phyloP scores from a whole-genome alignment of 139 green algal genomes.

The Cymbomonas tetramitiformis region DNA sequence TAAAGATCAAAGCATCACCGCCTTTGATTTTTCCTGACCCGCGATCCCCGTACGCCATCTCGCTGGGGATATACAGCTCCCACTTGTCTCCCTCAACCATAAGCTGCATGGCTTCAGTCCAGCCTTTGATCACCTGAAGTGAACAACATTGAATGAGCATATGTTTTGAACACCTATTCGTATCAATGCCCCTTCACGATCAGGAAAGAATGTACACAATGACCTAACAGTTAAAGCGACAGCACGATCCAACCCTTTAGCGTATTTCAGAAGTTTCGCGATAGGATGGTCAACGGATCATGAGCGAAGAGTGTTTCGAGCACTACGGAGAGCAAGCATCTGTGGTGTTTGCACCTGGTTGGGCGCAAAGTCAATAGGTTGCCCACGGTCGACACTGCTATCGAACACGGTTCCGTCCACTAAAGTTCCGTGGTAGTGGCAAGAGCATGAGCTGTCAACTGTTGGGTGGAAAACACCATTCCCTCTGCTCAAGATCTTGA shows the following conservation, averaged over 20 bases:
- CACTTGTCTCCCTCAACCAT: constrained; percentile 70
- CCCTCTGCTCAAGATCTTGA: neutral
- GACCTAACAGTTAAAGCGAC: no score
- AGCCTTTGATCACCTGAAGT: constrained; percentile 39
- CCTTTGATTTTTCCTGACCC: neutral
- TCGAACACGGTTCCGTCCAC: constrained; percentile 64
- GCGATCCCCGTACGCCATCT: constrained; percentile 8
- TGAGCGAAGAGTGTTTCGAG: no score
- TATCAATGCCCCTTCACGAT: no score
- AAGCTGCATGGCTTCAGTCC: constrained; percentile 52
- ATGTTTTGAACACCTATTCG: no score
- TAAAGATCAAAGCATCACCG: neutral
- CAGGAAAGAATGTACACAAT: no score
- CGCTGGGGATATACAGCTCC: constrained; percentile 38
- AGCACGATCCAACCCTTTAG: no score
- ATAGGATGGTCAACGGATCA: no score
- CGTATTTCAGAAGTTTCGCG: no score
- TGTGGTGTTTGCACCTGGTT: constrained; percentile 36
- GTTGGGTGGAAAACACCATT: neutral
- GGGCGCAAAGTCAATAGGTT: constrained; percentile 33
- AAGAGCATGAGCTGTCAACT: constrained; percentile 20
- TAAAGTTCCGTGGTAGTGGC: constrained; percentile 69
- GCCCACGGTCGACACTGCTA: constrained; percentile 48
- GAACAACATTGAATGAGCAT: no score
- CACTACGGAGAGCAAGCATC: no score